phyloP scores from a whole-genome alignment of 2,329 filamentous ascomycete genomes.

The Alternaria sp. region DNA sequence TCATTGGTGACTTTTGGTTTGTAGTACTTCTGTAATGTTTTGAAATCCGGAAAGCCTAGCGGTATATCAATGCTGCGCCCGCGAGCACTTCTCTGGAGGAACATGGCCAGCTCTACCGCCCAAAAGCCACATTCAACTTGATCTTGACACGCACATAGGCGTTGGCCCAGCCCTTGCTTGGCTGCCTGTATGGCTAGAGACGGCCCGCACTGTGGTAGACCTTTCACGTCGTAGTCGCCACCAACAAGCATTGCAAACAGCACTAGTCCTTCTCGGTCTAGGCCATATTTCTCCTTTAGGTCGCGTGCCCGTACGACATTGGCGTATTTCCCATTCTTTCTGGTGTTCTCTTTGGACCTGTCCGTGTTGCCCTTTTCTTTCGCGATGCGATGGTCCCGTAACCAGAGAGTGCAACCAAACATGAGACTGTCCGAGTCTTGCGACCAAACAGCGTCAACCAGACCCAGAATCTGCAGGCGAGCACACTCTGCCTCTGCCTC shows the following conservation, averaged over 20 bases:
- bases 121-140: conserved; percentile 37
- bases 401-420: conserved; percentile 58
- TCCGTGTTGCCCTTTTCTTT: conserved; percentile 33
- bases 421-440: conserved; percentile 59
- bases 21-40: conserved; percentile 50
- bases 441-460: conserved; percentile 61
- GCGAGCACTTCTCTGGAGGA: conserved; percentile 13
- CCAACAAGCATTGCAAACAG: conserved; percentile 55
- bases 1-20: conserved; percentile 47
- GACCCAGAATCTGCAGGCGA: conserved; percentile 52
- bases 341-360: conserved; percentile 42
- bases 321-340: conserved; percentile 44
- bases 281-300: conserved; percentile 36
- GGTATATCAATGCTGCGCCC: conserved; percentile 24
- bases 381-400: conserved; percentile 47
- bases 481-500: conserved; percentile 62
- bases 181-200: conserved; percentile 40
- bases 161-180: conserved; percentile 40
- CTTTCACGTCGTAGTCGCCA: conserved; percentile 54
- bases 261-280: conserved; percentile 51
- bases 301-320: conserved; percentile 44
- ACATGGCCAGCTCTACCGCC: conserved; percentile 35
- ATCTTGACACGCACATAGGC: conserved; percentile 36
- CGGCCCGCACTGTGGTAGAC: conserved; percentile 51
- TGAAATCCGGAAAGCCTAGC: conserved; percentile 31